Base-by-base conservation (phyloP, 2,329 filamentous ascomycete species). In the Huntiella omanensis region DNA sequence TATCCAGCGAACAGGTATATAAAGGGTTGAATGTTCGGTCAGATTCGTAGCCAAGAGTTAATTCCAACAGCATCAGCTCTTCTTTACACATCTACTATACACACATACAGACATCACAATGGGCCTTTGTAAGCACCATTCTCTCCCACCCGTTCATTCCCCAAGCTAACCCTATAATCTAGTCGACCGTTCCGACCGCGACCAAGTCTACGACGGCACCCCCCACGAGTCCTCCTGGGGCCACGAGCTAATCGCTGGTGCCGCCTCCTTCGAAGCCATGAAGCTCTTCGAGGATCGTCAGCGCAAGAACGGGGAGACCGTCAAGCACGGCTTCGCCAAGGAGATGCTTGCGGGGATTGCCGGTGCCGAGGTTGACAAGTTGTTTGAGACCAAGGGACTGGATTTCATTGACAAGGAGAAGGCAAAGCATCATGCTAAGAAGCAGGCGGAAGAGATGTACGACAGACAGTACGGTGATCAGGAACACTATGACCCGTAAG, bases 281-380 rank as follows among this genome's bases (percentile, higher is more conserved):
- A 85, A 85, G 69, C 66, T 77, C 16, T 87, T 77, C 56, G 82
- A 87, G 64, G 77, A 86, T 60, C 68, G 73, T 55, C 80, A 86
- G 65, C 77, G 80, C 56, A 67, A 64, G 48, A 68, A 83, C 59
- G 82, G 40, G 13, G 43, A 85, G 67, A 59, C 70, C 5, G 77
- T 87, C 55, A 71, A 68, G 52, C 83, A 88, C 65, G 64, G 64
- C 37, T 80, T 84, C 56, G 83, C 83, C 58, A 88, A 88, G 67
- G 83, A 87, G 64, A 59, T 81, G 39, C 62, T 88, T 32, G 80
- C 72, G 12, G 81, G 77, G 49, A 66, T 87, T 47, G 82, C 78
- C 22, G 81, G 74, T 41, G 80, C 73, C 51, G 80, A 86, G 63
- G 71, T 84, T 56, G 82, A 88, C 67, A 80, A 77, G 63, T 70